These are phyloP conservation scores for Colletotrichum echinochloae DNA, from an alignment of 2,329 filamentous ascomycete genomes.

Conservation along the genomic window DNA sequence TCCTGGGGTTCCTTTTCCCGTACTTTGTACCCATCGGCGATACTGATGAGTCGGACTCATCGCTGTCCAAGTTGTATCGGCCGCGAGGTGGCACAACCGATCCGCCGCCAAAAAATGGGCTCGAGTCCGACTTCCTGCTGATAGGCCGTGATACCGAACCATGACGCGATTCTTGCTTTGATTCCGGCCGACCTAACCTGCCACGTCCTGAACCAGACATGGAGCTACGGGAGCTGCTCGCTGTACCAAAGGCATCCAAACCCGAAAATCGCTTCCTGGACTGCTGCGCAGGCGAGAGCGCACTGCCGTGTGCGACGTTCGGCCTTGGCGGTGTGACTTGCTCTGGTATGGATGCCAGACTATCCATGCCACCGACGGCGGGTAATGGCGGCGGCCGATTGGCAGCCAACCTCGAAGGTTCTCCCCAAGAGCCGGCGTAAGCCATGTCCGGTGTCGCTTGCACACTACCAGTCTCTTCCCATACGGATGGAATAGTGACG, in stretches of 20 bases:
- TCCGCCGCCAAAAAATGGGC: conserved; percentile 40
- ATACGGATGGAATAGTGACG: conserved; percentile 45
- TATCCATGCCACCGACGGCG: conserved; percentile 26
- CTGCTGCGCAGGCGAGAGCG: conserved; percentile 29
- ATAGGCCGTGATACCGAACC: conserved; percentile 38
- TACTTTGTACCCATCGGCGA: conserved; percentile 32
- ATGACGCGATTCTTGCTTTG: conserved; percentile 18
- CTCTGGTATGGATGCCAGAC: conserved; percentile 39
- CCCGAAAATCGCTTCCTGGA: conserved; percentile 10
- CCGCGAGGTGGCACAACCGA: conserved; percentile 38
- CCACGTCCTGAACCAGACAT: conserved; percentile 31
- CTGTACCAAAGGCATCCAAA: conserved; percentile 14
- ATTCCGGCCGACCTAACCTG: conserved; percentile 34
- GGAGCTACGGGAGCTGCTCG: conserved; percentile 25
- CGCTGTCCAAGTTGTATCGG: conserved; percentile 34
- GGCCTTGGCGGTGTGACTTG: conserved; percentile 32
- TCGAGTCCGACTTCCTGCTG: conserved; percentile 40
- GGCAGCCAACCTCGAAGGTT: conserved; percentile 31
- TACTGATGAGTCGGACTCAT: conserved; percentile 27
- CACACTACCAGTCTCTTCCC: conserved; percentile 41
- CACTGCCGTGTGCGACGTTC: conserved; percentile 33
- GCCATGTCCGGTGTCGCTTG: conserved; percentile 44
- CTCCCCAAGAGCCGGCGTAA: conserved; percentile 39
- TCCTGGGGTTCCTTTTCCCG: conserved; percentile 34
- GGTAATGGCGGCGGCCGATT: conserved; percentile 15